These are phyloP conservation scores for Amoebophrya sp. DNA, from an alignment of 169 alveolate species.

Conservation along the genomic window DNA sequence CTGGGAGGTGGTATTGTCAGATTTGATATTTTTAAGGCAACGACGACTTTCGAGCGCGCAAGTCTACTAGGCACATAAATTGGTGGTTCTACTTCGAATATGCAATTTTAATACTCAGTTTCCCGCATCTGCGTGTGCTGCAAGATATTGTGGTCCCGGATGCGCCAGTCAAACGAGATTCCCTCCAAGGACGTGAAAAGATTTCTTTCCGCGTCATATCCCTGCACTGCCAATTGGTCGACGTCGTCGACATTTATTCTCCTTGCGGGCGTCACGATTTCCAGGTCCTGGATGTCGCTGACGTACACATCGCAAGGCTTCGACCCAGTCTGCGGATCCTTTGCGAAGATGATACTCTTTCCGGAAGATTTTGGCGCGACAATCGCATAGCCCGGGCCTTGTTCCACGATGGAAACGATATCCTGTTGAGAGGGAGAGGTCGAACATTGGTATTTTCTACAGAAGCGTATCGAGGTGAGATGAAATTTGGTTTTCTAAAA, in stretches of 20 bases:
- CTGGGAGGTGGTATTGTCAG: too few relatives aligned
- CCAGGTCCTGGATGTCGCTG: background rate
- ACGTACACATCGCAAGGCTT: constrained; percentile 3
- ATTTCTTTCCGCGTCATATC: background rate
- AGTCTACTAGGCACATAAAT: too few relatives aligned
- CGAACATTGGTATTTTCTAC: background rate
- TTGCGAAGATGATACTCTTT: background rate
- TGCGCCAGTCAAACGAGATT: background rate
- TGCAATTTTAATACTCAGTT: background rate
- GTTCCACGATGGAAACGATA: background rate
- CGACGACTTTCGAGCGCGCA: too few relatives aligned
- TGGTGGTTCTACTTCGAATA: too few relatives aligned
- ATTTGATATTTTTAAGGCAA: too few relatives aligned
- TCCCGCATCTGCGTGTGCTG: background rate
- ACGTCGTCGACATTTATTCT: background rate
- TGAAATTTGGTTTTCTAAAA: too few relatives aligned
- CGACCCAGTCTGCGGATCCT: background rate
- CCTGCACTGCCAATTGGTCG: background rate
- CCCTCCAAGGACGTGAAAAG: background rate
- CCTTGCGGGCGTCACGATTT: background rate
- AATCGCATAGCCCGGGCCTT: background rate
- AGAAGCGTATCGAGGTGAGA: too few relatives aligned
- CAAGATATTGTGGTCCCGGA: background rate
- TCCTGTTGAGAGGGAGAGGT: background rate
- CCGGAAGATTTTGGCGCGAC: background rate